phyloP scores from a whole-genome alignment of 1,284 basidiomycete genomes.

The Takashimella koratensis region DNA sequence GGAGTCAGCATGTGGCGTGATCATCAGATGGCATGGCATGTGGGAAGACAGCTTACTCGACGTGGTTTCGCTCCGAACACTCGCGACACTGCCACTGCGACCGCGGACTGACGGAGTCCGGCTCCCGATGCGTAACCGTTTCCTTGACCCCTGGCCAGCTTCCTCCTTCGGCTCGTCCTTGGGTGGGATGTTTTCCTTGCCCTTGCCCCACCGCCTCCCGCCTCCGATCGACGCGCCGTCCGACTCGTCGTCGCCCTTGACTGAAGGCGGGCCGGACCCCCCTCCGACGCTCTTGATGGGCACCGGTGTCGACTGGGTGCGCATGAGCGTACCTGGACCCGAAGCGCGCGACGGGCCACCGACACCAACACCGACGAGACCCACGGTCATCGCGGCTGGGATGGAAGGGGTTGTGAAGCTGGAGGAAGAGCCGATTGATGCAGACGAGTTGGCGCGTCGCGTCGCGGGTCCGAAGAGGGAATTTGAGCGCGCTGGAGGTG shows the following conservation, averaged over 20 bases:
- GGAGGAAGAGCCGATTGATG: slow-evolving; percentile 4
- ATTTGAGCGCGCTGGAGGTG: slow-evolving; percentile 22
- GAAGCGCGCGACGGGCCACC: slow-evolving; percentile 12
- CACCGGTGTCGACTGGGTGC: slow-evolving; percentile 25
- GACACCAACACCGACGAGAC: slow-evolving; percentile 5
- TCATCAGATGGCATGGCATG: not conserved
- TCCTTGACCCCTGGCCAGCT: slow-evolving; percentile 21
- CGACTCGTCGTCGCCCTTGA: slow-evolving; percentile 19
- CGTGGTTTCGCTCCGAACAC: slow-evolving; percentile 35
- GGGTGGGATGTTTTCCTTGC: slow-evolving; percentile 46
- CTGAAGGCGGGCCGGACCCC: slow-evolving; percentile 7
- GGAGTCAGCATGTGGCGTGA: not conserved
- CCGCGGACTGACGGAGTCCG: slow-evolving; percentile 17
- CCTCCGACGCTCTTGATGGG: slow-evolving; percentile 9
- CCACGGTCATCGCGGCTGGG: not conserved
- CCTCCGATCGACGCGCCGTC: slow-evolving; percentile 13
- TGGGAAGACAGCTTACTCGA: too few species aligned
- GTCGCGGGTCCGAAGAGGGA: slow-evolving; percentile 23
- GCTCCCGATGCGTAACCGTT: slow-evolving; percentile 30
- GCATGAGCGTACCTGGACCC: slow-evolving; percentile 20
- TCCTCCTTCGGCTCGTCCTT: slow-evolving; percentile 23
- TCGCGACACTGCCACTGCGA: slow-evolving; percentile 36
- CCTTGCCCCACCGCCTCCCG: slow-evolving; percentile 28
- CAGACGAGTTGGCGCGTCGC: slow-evolving; percentile 18
- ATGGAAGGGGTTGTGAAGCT: slow-evolving; percentile 1